Evolutionary conservation across 305 asterid genomes (phyloP), one percentile per base, ranked within the genome.

Genomic region (Vinca major): DNA sequence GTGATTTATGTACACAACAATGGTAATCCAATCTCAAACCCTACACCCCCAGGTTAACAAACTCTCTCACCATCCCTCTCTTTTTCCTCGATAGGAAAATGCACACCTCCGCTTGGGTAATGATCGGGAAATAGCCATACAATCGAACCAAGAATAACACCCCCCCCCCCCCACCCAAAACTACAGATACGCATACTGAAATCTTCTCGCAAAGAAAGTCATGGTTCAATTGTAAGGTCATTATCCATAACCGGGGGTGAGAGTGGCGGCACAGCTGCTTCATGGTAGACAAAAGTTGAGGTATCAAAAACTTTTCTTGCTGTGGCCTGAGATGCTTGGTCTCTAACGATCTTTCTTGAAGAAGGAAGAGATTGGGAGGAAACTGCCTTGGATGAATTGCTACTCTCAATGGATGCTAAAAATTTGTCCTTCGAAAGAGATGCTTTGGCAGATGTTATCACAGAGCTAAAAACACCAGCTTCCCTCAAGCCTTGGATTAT

Each of bases 51-150:
- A 4, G 49, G 7, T 17, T 16, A 39, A 47, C 12, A 26, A 56
- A 45, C 3, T 12, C 52, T 12, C 16, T 26, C 36, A 20, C 50
- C 48, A 73, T 67, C 72, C 70, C 58, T 63, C 63, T 50, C 76
- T 49, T 49, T 39, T 45, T 79, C 7, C 70, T 57, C 72, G 4
- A 45, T 74, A 14, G 47, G 69, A 41, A 78, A 79, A 76, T 84
- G 72, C 86, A 89, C 95, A 79, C 85, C 88, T 84, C 89, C 94
- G 95, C 98, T 91, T 91, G 98, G 96, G 91, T 91, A 89, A 78
- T 86, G 96, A 89, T 91, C 96, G 97, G 95, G 95, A 72, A 91
- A 85, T 62, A 76, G 80, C 86, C 82, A 77, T 49, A 55, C 10
- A 77, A 69, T 69, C 48, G 68, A 69, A 77, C 77, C 81, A 75